These are phyloP conservation scores for Lachnellula occidentalis DNA, from an alignment of 2,329 filamentous ascomycete genomes.

Conservation along the genomic window DNA sequence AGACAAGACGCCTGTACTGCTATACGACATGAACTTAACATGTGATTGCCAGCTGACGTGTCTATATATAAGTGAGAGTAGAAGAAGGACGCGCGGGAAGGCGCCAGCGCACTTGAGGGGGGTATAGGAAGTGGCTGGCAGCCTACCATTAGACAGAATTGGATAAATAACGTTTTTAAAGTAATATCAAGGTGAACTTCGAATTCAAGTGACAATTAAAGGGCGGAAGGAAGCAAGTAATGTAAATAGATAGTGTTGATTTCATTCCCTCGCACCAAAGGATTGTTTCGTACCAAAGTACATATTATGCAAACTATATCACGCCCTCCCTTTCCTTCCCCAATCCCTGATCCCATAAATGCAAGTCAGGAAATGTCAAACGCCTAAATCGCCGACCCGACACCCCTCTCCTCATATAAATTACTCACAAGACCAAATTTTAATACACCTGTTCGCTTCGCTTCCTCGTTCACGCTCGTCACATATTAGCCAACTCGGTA, in stretches of 20 bases:
- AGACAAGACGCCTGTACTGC: no score
- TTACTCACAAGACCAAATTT: neutral
- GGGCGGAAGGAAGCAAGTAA: neutral
- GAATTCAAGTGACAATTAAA: neutral
- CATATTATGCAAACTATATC: neutral
- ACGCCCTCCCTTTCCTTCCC: neutral
- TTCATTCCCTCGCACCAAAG: neutral
- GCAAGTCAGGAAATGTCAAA: neutral
- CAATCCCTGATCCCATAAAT: neutral
- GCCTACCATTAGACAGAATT: no score
- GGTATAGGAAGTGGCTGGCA: no score
- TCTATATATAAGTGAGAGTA: no score
- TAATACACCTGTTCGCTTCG: neutral
- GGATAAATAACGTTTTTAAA: no score
- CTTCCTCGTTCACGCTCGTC: slow-evolving; percentile 18
- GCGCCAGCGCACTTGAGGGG: no score
- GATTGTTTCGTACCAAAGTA: neutral
- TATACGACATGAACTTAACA: no score
- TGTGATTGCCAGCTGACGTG: no score
- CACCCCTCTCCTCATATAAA: neutral
- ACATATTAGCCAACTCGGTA: slow-evolving; percentile 90
- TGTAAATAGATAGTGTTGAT: no score
- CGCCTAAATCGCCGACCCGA: neutral
- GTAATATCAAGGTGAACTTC: no score
- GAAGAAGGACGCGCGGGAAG: no score